These are phyloP conservation scores for Vitis hybrid DNA, from an alignment of 177 flowering plant genomes.

Conservation along the genomic window DNA sequence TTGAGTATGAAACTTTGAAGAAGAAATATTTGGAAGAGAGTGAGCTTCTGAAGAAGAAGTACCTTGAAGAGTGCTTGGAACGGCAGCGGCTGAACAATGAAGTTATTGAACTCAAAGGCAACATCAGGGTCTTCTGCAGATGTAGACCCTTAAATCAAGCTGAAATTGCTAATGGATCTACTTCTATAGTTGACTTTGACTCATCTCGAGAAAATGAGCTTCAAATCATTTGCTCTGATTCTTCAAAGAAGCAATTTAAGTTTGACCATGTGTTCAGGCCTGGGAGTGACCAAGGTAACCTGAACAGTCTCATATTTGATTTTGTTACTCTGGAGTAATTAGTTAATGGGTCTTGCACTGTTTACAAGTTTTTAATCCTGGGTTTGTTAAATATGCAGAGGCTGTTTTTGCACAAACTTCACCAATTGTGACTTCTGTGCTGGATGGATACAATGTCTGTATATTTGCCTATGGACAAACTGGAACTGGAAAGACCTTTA, in stretches of 20 bases:
- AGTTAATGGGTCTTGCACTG: neutral
- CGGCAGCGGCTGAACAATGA: slow-evolving; percentile 76
- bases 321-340: neutral
- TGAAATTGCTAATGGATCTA: slow-evolving; percentile 54
- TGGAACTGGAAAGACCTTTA: slow-evolving; percentile 90
- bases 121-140: slow-evolving; percentile 89
- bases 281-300: slow-evolving; percentile 72
- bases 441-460: slow-evolving; percentile 91
- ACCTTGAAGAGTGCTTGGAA: slow-evolving; percentile 54
- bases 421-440: slow-evolving; percentile 71
- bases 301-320: neutral
- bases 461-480: slow-evolving; percentile 96
- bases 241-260: slow-evolving; percentile 74
- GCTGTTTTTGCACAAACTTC: slow-evolving; percentile 75
- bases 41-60: no score
- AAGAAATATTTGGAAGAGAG: slow-evolving; percentile 35
- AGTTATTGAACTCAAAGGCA: slow-evolving; percentile 86
- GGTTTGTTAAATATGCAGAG: slow-evolving; percentile 42
- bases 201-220: slow-evolving; percentile 63
- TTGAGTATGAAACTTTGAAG: slow-evolving; percentile 54
- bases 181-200: slow-evolving; percentile 61
- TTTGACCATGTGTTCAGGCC: slow-evolving; percentile 87
- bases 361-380: neutral
- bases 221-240: slow-evolving; percentile 60
- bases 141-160: slow-evolving; percentile 70